These are phyloP conservation scores for Schoenoplectus tabernaemontani DNA, from an alignment of 202 grass and related monocot genomes.

Conservation along the genomic window DNA sequence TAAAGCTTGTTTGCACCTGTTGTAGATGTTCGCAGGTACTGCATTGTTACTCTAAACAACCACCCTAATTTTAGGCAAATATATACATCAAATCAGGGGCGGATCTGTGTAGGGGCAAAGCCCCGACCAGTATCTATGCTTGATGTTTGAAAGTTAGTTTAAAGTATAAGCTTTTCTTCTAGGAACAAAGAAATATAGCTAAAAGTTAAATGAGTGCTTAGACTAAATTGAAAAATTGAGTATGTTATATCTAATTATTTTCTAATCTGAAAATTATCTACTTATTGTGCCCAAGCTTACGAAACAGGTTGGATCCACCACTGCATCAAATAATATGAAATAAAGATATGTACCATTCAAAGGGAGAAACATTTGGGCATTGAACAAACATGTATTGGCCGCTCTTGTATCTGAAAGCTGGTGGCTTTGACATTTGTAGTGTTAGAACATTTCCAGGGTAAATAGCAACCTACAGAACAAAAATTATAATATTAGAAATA, in stretches of 20 bases:
- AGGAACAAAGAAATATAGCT: no score
- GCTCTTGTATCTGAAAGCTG: slow-evolving; percentile 69
- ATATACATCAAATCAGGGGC: no score
- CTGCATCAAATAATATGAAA: slow-evolving; percentile 3
- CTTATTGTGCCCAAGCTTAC: no score
- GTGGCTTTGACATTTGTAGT: slow-evolving; percentile 87
- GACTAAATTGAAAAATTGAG: no score
- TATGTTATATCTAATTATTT: no score
- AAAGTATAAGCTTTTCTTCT: no score
- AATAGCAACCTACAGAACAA: slow-evolving; percentile 70
- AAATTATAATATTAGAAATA: not conserved
- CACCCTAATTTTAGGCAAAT: not conserved
- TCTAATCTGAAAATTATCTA: no score
- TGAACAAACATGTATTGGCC: slow-evolving; percentile 99
- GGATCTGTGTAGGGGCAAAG: no score
- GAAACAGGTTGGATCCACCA: no score
- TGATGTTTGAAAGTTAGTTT: no score
- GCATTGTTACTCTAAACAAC: not conserved
- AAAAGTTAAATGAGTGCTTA: no score
- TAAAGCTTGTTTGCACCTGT: not conserved
- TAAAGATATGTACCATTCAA: slow-evolving; percentile 61
- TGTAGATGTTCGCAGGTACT: not conserved
- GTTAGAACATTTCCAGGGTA: slow-evolving; percentile 97
- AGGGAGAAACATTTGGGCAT: slow-evolving; percentile 84
- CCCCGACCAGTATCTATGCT: no score